A percentile compares a stretch with the other conserved stretches of the same genome.
Conservation (phyloP, 2,329 filamentous ascomycete genomes). For the Fonsecaea multimorphosa region DNA sequence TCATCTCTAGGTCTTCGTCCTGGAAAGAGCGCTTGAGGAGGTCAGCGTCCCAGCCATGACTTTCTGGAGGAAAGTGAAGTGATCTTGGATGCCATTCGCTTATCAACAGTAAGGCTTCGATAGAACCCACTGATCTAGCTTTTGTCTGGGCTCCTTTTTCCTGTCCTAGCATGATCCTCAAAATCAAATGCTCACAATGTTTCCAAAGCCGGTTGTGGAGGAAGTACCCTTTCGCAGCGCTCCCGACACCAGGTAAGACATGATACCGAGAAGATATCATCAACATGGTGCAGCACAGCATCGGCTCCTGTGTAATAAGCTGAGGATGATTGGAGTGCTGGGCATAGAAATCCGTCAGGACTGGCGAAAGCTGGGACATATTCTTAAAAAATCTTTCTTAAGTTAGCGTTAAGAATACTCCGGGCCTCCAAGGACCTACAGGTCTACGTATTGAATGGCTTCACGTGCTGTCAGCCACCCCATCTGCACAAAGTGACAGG, state of each 20-base stretch:
- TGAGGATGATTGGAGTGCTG: conserved; percentile 56
- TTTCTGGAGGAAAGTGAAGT: conserved; percentile 60
- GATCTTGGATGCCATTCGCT: conserved; percentile 64
- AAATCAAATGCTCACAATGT: conserved; percentile 60
- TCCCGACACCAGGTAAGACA: conserved; percentile 50
- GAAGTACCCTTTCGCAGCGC: conserved; percentile 58
- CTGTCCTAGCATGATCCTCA: conserved; percentile 61
- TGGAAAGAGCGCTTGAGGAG: background rate
- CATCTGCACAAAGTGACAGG: conserved; percentile 59
- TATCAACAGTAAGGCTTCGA: conserved; percentile 61
- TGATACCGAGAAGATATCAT: conserved; percentile 63
- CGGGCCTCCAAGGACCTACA: conserved; percentile 41
- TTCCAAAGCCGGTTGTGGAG: conserved; percentile 62
- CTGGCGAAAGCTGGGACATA: conserved; percentile 58
- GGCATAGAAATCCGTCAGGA: conserved; percentile 58
- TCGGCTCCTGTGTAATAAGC: conserved; percentile 59
- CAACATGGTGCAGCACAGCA: conserved; percentile 60
- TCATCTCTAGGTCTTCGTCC: background rate
- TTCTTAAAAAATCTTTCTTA: conserved; percentile 53
- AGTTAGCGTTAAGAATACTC: conserved; percentile 36
- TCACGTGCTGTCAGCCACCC: conserved; percentile 63
- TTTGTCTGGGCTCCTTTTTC: conserved; percentile 60
- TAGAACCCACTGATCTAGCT: conserved; percentile 57
- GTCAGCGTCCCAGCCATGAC: conserved; percentile 58
- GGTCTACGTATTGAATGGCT: conserved; percentile 59